These are phyloP conservation scores for Torulaspora indica DNA, from an alignment of 805 yeast species.

Conservation along the genomic window DNA sequence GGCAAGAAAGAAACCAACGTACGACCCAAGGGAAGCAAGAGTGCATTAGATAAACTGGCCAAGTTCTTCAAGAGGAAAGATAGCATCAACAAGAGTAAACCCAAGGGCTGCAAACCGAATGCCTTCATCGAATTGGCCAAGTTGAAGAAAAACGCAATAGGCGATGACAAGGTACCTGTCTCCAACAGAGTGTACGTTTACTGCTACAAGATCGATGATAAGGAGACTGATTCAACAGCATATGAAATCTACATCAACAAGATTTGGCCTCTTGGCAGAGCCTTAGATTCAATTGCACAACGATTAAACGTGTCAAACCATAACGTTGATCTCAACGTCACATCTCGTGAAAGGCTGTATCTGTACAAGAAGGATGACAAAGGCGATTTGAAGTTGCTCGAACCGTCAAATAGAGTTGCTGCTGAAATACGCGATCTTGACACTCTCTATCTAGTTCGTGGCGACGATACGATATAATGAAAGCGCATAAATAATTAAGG, in stretches of 20 bases:
- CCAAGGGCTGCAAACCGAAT: constrained; percentile 12
- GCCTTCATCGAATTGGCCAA: constrained; percentile 18
- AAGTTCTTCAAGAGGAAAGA: constrained; percentile 24
- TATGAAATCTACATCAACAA: constrained; percentile 27
- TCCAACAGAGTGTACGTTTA: constrained; percentile 28
- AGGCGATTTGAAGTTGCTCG: constrained; percentile 7
- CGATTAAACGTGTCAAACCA: constrained; percentile 24
- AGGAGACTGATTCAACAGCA: constrained; percentile 12
- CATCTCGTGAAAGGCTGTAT: constrained; percentile 24
- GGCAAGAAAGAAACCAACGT: constrained; percentile 1
- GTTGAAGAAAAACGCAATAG: constrained; percentile 24
- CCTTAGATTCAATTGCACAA: constrained; percentile 30
- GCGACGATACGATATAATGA: constrained; percentile 13
- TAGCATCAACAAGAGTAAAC: constrained; percentile 1
- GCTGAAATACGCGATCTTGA: constrained; percentile 22
- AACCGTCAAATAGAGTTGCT: constrained; percentile 22
- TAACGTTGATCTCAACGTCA: constrained; percentile 17
- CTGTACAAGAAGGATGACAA: constrained; percentile 21
- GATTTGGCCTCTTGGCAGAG: constrained; percentile 35
- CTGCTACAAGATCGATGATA: constrained; percentile 21
- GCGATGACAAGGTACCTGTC: constrained; percentile 28
- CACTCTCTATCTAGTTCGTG: constrained; percentile 30
- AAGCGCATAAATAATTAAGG: neutral
- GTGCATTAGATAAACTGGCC: constrained; percentile 27
- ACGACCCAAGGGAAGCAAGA: constrained; percentile 16